Conservation (phyloP, 371 early-diverging fungal species). For the Capniomyces stellatus region DNA sequence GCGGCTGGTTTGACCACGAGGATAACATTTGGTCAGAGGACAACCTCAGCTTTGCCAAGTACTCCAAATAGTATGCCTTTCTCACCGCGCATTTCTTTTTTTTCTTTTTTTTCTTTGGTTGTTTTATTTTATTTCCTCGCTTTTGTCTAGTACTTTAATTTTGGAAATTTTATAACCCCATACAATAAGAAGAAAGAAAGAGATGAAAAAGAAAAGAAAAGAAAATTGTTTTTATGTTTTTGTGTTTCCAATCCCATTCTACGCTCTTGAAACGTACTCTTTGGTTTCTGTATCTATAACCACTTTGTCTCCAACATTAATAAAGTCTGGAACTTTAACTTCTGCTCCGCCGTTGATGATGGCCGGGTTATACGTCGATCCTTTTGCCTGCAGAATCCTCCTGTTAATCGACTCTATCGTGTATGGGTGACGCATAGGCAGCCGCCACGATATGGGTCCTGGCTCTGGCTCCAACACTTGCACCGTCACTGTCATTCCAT, state of each 20-base stretch:
- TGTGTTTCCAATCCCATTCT: too few relatives aligned
- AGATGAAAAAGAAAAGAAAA: conserved; percentile 1
- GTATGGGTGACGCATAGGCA: conserved; percentile 32
- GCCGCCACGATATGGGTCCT: conserved; percentile 30
- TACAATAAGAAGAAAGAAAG: not conserved
- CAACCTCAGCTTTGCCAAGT: not conserved
- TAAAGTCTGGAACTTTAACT: conserved; percentile 64
- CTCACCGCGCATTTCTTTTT: not conserved
- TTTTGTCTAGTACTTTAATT: too few relatives aligned
- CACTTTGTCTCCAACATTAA: conserved; percentile 52
- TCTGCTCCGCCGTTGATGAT: conserved; percentile 46
- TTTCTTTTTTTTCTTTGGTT: not conserved
- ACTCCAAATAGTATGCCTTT: not conserved
- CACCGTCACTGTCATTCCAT: conserved; percentile 31
- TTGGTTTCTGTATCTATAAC: conserved; percentile 49
- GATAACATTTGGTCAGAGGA: not conserved
- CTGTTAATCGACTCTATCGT: conserved; percentile 25
- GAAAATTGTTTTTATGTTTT: not conserved
- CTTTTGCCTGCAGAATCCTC: conserved; percentile 45
- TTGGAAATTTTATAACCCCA: too few relatives aligned
- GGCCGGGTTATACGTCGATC: conserved; percentile 51
- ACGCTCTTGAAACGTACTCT: conserved; percentile 39
- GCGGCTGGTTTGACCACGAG: conserved; percentile 2
- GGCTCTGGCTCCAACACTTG: conserved; percentile 31
- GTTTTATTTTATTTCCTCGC: not conserved